These are phyloP conservation scores for Amesomyces nigricolor DNA, from an alignment of 2,329 filamentous ascomycete genomes.

Conservation along the genomic window DNA sequence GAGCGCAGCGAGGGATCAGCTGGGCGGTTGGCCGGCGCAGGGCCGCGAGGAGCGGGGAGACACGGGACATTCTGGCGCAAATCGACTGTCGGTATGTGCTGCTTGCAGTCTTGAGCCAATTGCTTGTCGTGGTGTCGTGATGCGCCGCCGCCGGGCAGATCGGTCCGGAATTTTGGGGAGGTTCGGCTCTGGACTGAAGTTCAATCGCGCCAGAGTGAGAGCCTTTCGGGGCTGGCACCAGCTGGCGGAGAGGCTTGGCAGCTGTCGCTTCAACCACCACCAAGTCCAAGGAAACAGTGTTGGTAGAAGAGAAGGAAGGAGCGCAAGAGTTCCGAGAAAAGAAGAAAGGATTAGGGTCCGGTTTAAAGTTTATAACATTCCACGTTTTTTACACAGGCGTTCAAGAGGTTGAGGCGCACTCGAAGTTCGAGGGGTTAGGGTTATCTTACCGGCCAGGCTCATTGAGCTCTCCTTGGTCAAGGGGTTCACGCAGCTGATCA, in stretches of 20 bases:
- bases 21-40: conserved; percentile 19
- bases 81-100: not conserved
- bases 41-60: conserved; percentile 18
- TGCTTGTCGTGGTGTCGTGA: conserved; percentile 2
- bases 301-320: not conserved
- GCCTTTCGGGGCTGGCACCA: not conserved
- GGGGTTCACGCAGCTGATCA: too few relatives aligned
- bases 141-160: conserved; percentile 3
- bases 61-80: conserved; percentile 11
- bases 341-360: too few relatives aligned
- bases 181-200: conserved; percentile 1
- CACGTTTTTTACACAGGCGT: too few relatives aligned
- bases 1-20: conserved; percentile 1
- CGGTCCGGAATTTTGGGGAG: conserved; percentile 8
- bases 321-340: too few relatives aligned
- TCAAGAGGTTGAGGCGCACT: too few relatives aligned
- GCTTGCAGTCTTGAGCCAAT: not conserved
- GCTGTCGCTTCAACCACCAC: not conserved
- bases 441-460: too few relatives aligned
- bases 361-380: too few relatives aligned
- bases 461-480: too few relatives aligned
- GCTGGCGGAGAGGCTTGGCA: not conserved
- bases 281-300: not conserved
- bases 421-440: too few relatives aligned
- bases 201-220: not conserved